Evolutionary conservation across 306 rosid species (phyloP), one percentile per base, ranked within the genome.

Genomic region (Dalbergia oliveri): DNA sequence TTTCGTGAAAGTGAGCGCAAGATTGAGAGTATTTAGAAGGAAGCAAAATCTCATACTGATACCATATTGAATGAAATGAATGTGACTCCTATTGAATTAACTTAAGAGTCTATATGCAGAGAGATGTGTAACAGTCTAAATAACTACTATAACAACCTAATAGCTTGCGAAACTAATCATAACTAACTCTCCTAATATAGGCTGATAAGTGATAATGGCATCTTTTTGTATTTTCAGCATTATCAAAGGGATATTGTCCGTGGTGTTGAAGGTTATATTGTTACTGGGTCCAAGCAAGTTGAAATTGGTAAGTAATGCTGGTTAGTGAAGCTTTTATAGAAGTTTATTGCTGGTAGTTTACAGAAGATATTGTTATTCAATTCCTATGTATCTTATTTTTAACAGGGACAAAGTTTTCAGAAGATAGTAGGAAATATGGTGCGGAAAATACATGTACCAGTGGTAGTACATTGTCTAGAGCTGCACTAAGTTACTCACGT

Each of bases 241-340:
- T 94, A 91, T 86, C 99, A 94, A 88, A 89, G 99, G 84, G 99
- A 93, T 79, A 86, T 94, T 76, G 99, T 94, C 72, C 97, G 97
- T 66, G 97, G 97, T 62, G 95, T 88, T 31, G 99, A 94, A 87
- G 97, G 97, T 79, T 91, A 90, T 81, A 89, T 94, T 84, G 97
- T 94, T 58, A 93, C 94, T 0, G 99, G 99, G 47, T 94, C 97
- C 69, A 94, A 94, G 82, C 99, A 94, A 88, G 91, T 94, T 77
- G 99, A 94, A 88, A 91, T 94, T 77, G 99, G 99, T 86, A 81
- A 81, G 83, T 51, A 21, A 18, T 66, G 58, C 47, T 84, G 73
- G 68, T 86, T 81, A 44, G 33, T 56, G 75, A 66, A 69, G 61
- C 57, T 64, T 78, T 66, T 15, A 14, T 72, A 39, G 12, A 19